Conservation (phyloP, 345 rosid species). For the Erysimum cheiranthoides region DNA sequence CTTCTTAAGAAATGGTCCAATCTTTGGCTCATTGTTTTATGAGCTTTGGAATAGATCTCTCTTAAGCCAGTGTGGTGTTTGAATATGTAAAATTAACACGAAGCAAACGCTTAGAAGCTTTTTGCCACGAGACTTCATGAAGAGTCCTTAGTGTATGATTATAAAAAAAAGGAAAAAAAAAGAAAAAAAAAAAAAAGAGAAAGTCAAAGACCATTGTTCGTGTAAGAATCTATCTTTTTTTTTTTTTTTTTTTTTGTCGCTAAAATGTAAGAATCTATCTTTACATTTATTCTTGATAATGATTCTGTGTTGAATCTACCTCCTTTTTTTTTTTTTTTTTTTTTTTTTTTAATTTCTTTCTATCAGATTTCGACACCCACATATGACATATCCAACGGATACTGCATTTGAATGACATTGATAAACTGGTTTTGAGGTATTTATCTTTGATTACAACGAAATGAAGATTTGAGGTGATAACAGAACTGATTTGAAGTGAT, state of each 20-base stretch:
- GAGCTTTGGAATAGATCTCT: conserved; percentile 33
- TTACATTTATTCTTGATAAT: conserved; percentile 17
- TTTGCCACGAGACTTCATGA: conserved; percentile 33
- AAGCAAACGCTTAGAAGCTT: conserved; percentile 32
- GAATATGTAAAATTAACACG: conserved; percentile 16
- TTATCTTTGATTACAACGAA: neutral
- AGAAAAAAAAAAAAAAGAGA: neutral
- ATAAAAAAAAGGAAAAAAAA: neutral
- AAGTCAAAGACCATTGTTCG: conserved; percentile 9
- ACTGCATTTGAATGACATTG: neutral
- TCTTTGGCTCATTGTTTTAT: conserved; percentile 27
- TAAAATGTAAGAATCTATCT: conserved; percentile 27
- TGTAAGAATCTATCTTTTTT: conserved; percentile 32
- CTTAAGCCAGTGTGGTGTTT: conserved; percentile 24
- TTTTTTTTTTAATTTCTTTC: neutral
- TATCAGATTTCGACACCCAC: neutral
- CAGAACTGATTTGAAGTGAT: too few species aligned
- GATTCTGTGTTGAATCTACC: neutral
- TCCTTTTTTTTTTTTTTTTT: neutral
- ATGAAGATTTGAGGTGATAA: too few species aligned
- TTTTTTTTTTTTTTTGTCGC: too few species aligned
- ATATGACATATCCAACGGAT: neutral
- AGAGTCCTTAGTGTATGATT: conserved; percentile 33
- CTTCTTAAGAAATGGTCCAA: conserved; percentile 3
- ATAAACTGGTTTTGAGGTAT: neutral